Evolutionary conservation across 2,329 filamentous ascomycete genomes (phyloP).

Genomic region (Chalaropsis ovoidea): DNA sequence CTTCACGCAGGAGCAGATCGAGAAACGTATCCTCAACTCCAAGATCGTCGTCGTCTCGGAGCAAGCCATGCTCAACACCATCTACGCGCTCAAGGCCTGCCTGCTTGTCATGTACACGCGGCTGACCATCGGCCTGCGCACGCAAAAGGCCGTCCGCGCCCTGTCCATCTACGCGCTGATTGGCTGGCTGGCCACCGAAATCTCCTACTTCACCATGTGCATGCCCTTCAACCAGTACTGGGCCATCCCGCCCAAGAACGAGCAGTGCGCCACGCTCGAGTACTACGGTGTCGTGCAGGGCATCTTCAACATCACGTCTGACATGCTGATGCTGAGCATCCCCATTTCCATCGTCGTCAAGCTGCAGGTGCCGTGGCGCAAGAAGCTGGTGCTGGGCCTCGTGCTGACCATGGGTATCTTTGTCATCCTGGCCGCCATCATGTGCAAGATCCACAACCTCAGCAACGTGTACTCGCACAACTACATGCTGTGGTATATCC

Average conservation of each 20-base stretch:
- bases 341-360: slow-evolving; percentile 45
- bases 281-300: slow-evolving; percentile 51
- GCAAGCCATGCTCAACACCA: slow-evolving; percentile 50
- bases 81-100: slow-evolving; percentile 48
- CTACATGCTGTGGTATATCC: slow-evolving; percentile 40
- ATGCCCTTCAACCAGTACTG: slow-evolving; percentile 48
- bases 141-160: slow-evolving; percentile 41
- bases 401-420: slow-evolving; percentile 41
- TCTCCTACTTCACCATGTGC: slow-evolving; percentile 43
- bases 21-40: slow-evolving; percentile 41
- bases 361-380: slow-evolving; percentile 40
- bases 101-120: slow-evolving; percentile 42
- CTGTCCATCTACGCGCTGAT: slow-evolving; percentile 40
- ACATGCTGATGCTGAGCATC: slow-evolving; percentile 49
- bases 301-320: slow-evolving; percentile 50
- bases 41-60: slow-evolving; percentile 55
- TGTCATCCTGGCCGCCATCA: slow-evolving; percentile 41
- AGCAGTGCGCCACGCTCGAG: slow-evolving; percentile 47
- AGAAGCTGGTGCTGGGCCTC: slow-evolving; percentile 43
- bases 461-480: slow-evolving; percentile 33
- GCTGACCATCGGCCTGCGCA: slow-evolving; percentile 38
- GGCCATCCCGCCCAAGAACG: slow-evolving; percentile 44
- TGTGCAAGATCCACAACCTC: slow-evolving; percentile 40
- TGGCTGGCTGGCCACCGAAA: slow-evolving; percentile 44
- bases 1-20: slow-evolving; percentile 29